These are phyloP conservation scores for Pinus tabuliformis DNA, from an alignment of 75 land plant species.

Conservation along the genomic window DNA sequence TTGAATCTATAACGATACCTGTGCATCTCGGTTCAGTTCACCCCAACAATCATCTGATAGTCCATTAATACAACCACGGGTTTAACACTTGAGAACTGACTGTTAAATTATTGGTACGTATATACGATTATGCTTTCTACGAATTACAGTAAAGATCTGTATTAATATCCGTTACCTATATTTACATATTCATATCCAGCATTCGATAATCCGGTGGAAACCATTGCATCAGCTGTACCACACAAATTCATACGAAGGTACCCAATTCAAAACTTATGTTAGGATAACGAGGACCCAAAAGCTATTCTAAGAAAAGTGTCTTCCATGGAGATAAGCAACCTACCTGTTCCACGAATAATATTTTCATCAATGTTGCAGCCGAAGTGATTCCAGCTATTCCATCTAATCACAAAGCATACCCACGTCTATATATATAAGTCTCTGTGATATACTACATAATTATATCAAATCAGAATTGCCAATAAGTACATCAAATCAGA, in stretches of 20 bases:
- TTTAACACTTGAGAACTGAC: background rate
- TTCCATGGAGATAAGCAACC: background rate
- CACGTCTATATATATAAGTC: background rate
- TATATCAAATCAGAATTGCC: background rate
- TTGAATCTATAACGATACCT: constrained; percentile 15
- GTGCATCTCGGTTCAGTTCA: constrained; percentile 26
- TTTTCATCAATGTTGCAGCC: constrained; percentile 61
- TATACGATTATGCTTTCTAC: too few relatives aligned
- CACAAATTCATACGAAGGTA: background rate
- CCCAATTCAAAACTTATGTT: background rate
- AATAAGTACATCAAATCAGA: background rate
- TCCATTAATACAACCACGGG: background rate
- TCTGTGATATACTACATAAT: background rate
- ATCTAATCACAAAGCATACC: constrained; percentile 30
- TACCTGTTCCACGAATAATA: constrained; percentile 69
- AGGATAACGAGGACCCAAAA: background rate
- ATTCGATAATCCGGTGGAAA: constrained; percentile 72
- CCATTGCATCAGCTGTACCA: constrained; percentile 77
- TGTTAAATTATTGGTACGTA: too few relatives aligned
- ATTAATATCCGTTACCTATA: constrained; percentile 39
- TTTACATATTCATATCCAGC: constrained; percentile 75
- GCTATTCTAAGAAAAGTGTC: background rate
- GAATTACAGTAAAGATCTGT: background rate
- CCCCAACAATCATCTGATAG: constrained; percentile 63
- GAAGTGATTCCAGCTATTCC: constrained; percentile 95